A percentile compares a stretch with the other conserved stretches of the same genome.
These are phyloP conservation scores for Zymoseptoria brevis DNA, from an alignment of 2,329 filamentous ascomycete genomes.

Conservation along the genomic window DNA sequence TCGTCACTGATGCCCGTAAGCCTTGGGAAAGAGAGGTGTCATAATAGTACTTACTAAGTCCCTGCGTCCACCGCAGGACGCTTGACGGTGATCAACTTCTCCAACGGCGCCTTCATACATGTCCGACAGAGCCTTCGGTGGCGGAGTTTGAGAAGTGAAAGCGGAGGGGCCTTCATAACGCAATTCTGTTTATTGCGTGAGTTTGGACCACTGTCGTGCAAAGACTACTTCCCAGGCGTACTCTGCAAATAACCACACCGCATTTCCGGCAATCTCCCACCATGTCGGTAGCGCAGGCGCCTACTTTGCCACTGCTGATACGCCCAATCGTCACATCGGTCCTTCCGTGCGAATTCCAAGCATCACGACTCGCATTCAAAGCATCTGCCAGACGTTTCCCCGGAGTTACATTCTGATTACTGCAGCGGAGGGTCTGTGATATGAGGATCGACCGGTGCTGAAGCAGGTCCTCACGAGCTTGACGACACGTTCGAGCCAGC, in stretches of 20 bases:
- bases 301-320: constrained; percentile 58
- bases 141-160: constrained; percentile 59
- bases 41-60: neutral
- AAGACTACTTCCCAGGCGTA: constrained; percentile 35
- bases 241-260: constrained; percentile 69
- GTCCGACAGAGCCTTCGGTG: constrained; percentile 73
- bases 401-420: constrained; percentile 54
- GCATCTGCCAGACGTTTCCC: constrained; percentile 45
- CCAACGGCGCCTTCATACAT: constrained; percentile 65
- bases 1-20: neutral
- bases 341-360: constrained; percentile 20
- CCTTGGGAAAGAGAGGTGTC: neutral
- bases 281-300: constrained; percentile 77
- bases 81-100: constrained; percentile 25
- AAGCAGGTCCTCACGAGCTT: constrained; percentile 67
- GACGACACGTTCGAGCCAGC: constrained; percentile 72
- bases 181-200: constrained; percentile 60
- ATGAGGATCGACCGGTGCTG: constrained; percentile 70
- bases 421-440: constrained; percentile 68
- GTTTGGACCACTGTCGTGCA: neutral
- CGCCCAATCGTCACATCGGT: constrained; percentile 29
- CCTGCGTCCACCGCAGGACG: constrained; percentile 25
- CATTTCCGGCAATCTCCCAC: constrained; percentile 77
- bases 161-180: constrained; percentile 70
- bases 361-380: constrained; percentile 24